Conservation (phyloP, 768 basidiomycete genomes). For the Macrolepiota albuminosa region DNA sequence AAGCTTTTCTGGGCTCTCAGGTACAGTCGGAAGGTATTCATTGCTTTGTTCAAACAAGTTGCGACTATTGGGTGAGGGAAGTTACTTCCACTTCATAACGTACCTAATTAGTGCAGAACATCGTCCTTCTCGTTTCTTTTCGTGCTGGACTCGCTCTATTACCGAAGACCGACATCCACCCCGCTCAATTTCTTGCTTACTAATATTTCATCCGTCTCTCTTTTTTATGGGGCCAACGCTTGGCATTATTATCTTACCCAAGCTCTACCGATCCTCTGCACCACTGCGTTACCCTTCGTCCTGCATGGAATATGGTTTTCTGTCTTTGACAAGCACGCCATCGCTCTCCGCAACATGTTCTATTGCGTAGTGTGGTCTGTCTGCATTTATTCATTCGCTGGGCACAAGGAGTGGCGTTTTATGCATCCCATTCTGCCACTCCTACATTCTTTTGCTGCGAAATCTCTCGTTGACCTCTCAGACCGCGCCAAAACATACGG, state of each 20-base stretch:
- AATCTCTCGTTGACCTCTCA: conserved; percentile 55
- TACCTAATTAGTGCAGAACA: conserved; percentile 15
- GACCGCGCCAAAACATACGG: conserved; percentile 1
- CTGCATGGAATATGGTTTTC: conserved; percentile 51
- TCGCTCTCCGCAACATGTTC: conserved; percentile 39
- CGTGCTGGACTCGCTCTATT: conserved; percentile 66
- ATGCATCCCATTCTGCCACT: conserved; percentile 87
- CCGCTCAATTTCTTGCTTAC: conserved; percentile 77
- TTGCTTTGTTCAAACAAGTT: conserved; percentile 34
- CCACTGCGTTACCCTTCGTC: conserved; percentile 68
- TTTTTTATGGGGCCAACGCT: conserved; percentile 86
- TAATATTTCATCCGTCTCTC: conserved; percentile 80
- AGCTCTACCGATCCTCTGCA: conserved; percentile 78
- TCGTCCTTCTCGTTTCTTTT: conserved; percentile 28
- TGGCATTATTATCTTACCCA: conserved; percentile 91
- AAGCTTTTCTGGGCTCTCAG: conserved; percentile 54
- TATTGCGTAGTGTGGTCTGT: conserved; percentile 57
- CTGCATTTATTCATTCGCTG: conserved; percentile 67
- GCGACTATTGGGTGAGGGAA: conserved; percentile 40
- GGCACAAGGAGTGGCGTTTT: conserved; percentile 98
- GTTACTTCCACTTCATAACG: neutral
- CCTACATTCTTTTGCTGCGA: conserved; percentile 74
- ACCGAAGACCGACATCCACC: conserved; percentile 63
- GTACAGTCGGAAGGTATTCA: conserved; percentile 23
- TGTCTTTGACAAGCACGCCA: conserved; percentile 21